These are phyloP conservation scores for Alternaria arborescens DNA, from an alignment of 2,329 filamentous ascomycete genomes.

Conservation along the genomic window DNA sequence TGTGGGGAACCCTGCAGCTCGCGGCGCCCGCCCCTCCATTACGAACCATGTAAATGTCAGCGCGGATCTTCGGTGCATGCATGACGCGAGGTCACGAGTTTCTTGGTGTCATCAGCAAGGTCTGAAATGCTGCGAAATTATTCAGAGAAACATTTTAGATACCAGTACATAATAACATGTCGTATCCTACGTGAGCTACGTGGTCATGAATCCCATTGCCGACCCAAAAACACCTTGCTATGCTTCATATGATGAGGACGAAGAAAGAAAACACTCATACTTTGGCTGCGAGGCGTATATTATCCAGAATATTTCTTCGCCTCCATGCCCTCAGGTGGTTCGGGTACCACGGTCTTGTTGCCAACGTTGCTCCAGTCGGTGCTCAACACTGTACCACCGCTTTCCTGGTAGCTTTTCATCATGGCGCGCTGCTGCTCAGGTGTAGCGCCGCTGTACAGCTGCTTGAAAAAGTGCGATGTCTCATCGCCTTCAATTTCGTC, in stretches of 20 bases:
- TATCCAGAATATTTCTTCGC: conserved; percentile 68
- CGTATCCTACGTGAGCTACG: not conserved
- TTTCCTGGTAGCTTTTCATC: conserved; percentile 97
- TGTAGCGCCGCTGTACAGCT: conserved; percentile 78
- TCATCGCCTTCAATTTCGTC: conserved; percentile 66
- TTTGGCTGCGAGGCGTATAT: not conserved
- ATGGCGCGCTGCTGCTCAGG: conserved; percentile 88
- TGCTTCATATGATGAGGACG: conserved; percentile 5
- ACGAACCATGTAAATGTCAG: not conserved
- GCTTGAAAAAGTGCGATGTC: conserved; percentile 87
- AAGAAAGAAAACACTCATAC: not conserved
- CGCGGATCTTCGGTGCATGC: conserved; percentile 8
- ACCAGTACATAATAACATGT: not conserved
- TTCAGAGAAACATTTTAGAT: not conserved
- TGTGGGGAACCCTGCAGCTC: conserved; percentile 10
- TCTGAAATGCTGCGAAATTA: not conserved
- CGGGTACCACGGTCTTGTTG: conserved; percentile 73
- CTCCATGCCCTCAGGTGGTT: conserved; percentile 79
- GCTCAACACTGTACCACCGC: conserved; percentile 89
- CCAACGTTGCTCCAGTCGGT: conserved; percentile 90
- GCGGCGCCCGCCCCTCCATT: conserved; percentile 3
- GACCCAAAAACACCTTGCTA: conserved; percentile 18
- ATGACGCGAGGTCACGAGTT: conserved; percentile 5
- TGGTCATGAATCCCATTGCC: not conserved
- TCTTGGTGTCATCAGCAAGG: not conserved